A percentile compares a stretch with the other conserved stretches of the same genome.
phyloP scores from a whole-genome alignment of 306 rosid genomes.

The Vigna trinervia region DNA sequence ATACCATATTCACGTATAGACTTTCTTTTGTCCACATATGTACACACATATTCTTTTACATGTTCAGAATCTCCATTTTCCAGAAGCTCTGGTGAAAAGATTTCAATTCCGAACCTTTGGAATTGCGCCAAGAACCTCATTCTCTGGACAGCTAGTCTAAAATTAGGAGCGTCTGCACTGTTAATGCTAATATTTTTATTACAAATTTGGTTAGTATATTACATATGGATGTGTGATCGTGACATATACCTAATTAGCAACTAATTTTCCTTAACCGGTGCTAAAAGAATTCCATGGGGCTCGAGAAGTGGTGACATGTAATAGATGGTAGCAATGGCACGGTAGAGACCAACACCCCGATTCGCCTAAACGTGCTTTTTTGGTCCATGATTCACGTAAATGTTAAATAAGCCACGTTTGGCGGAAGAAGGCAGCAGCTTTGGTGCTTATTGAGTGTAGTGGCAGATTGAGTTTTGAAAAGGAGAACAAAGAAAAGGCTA shows the following conservation, averaged over 20 bases:
- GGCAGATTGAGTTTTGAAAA: constrained; percentile 41
- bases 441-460: constrained; percentile 34
- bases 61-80: constrained; percentile 27
- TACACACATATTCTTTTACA: neutral
- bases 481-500: constrained; percentile 32
- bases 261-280: constrained; percentile 25
- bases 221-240: neutral
- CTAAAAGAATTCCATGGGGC: constrained; percentile 41
- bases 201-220: neutral
- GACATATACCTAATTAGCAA: constrained; percentile 50
- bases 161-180: constrained; percentile 27
- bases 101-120: constrained; percentile 22
- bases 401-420: constrained; percentile 27
- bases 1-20: constrained; percentile 16
- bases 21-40: constrained; percentile 22
- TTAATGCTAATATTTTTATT: neutral
- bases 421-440: constrained; percentile 41
- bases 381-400: constrained; percentile 22
- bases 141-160: constrained; percentile 46
- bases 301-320: constrained; percentile 47
- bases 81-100: constrained; percentile 13
- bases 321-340: constrained; percentile 19
- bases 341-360: constrained; percentile 36
- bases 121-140: constrained; percentile 36
- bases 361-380: neutral